Percentiles rank a stretch among this genome's conserved stretches.
Conservation (phyloP, 306 rosid species). For the Cercis canadensis region DNA sequence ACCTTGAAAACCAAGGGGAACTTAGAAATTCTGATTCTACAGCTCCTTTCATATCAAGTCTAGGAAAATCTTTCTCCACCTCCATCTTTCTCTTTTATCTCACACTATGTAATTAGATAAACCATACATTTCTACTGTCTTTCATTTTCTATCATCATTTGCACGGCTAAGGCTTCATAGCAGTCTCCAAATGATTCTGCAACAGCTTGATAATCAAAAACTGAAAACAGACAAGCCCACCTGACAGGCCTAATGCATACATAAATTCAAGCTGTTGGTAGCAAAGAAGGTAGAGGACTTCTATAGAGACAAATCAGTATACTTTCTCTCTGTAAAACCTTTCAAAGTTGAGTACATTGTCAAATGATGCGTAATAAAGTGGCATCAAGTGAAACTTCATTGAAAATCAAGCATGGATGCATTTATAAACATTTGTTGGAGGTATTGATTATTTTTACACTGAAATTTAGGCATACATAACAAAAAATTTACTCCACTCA, state of each 20-base stretch:
- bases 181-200: too few species aligned
- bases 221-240: not conserved
- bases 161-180: too few species aligned
- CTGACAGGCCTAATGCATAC: not conserved
- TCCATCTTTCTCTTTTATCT: too few species aligned
- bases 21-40: not conserved
- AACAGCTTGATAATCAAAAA: too few species aligned
- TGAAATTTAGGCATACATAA: too few species aligned
- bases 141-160: too few species aligned
- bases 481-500: slow-evolving; percentile 16
- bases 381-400: not conserved
- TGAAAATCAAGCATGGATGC: not conserved
- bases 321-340: not conserved
- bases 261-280: not conserved
- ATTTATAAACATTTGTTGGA: not conserved
- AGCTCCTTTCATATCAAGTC: too few species aligned
- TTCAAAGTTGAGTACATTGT: too few species aligned
- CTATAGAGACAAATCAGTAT: not conserved
- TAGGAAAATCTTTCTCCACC: too few species aligned
- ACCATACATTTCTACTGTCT: not conserved
- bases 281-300: not conserved
- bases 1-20: not conserved
- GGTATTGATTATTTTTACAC: not conserved
- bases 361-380: too few species aligned
- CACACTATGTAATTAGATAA: too few species aligned